A percentile compares a stretch with the other conserved stretches of the same genome.
Conservation (phyloP, 768 basidiomycete species). For the Scleroderma bovista region DNA sequence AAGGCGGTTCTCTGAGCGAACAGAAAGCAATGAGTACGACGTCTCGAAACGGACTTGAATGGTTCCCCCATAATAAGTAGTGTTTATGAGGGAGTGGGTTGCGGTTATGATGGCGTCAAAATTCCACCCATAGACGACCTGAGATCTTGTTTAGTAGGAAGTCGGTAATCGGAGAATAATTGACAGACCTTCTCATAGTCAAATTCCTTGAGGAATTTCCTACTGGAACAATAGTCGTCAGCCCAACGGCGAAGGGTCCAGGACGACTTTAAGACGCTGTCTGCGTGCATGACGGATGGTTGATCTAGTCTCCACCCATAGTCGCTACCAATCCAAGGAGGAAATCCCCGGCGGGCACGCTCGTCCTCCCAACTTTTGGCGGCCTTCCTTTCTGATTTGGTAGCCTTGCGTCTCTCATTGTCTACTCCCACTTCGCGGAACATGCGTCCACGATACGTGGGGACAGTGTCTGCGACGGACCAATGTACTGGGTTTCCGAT, state of each 20-base stretch:
- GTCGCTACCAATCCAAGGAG: constrained; percentile 40
- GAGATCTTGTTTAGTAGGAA: too few relatives aligned
- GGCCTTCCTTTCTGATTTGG: constrained; percentile 36
- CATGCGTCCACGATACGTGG: constrained; percentile 62
- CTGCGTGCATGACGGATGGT: constrained; percentile 16
- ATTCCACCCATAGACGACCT: constrained; percentile 60
- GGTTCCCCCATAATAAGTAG: constrained; percentile 35
- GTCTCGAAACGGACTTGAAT: constrained; percentile 45
- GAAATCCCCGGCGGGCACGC: constrained; percentile 43
- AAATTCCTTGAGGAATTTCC: constrained; percentile 73
- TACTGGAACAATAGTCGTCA: constrained; percentile 72
- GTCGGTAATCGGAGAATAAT: too few relatives aligned
- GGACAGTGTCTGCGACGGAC: constrained; percentile 57
- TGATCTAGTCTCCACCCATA: constrained; percentile 31
- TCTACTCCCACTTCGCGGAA: constrained; percentile 47
- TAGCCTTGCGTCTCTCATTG: constrained; percentile 35
- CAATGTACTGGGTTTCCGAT: constrained; percentile 44
- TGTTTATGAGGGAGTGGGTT: constrained; percentile 31
- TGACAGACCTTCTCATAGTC: constrained; percentile 56
- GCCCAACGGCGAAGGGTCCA: constrained; percentile 73
- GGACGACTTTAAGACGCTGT: constrained; percentile 42
- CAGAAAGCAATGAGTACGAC: constrained; percentile 44
- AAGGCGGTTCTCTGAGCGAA: constrained; percentile 63
- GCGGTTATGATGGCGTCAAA: constrained; percentile 36
- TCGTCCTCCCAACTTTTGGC: constrained; percentile 42